Evolutionary conservation across 257 asterid genomes (phyloP).

Genomic region (Ballota nigra): DNA sequence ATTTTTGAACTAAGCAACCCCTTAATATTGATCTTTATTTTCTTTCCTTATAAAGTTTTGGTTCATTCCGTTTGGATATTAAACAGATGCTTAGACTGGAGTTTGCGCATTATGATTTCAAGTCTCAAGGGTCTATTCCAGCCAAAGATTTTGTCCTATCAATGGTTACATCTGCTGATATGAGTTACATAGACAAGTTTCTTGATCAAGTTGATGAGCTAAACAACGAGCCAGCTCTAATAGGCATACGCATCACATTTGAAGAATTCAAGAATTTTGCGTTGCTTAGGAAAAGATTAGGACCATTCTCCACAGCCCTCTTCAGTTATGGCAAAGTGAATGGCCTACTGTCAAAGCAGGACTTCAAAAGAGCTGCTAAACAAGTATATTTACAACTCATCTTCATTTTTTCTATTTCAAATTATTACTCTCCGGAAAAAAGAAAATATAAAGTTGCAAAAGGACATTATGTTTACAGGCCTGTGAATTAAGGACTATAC

Average conservation of each 20-base stretch:
- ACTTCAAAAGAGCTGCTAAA: constrained; percentile 72
- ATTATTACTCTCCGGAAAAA: too few relatives aligned
- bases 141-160: constrained; percentile 78
- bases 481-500: too few relatives aligned
- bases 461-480: too few relatives aligned
- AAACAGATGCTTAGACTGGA: constrained; percentile 75
- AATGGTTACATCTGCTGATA: constrained; percentile 88
- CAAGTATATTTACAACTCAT: constrained; percentile 39
- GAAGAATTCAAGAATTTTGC: constrained; percentile 75
- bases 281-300: constrained; percentile 51
- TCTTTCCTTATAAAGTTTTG: neutral
- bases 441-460: too few relatives aligned
- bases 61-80: constrained; percentile 5
- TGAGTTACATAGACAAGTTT: constrained; percentile 74
- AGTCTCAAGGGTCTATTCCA: constrained; percentile 70
- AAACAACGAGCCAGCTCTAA: constrained; percentile 46
- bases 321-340: constrained; percentile 80
- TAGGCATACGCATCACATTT: constrained; percentile 50
- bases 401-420: neutral
- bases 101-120: constrained; percentile 75
- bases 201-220: constrained; percentile 73
- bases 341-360: constrained; percentile 66
- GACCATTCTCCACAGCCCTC: constrained; percentile 69
- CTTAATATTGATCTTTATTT: neutral
- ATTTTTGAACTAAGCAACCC: too few relatives aligned